Conservation (phyloP, 257 asterid species). For the Scutellaria minor region DNA sequence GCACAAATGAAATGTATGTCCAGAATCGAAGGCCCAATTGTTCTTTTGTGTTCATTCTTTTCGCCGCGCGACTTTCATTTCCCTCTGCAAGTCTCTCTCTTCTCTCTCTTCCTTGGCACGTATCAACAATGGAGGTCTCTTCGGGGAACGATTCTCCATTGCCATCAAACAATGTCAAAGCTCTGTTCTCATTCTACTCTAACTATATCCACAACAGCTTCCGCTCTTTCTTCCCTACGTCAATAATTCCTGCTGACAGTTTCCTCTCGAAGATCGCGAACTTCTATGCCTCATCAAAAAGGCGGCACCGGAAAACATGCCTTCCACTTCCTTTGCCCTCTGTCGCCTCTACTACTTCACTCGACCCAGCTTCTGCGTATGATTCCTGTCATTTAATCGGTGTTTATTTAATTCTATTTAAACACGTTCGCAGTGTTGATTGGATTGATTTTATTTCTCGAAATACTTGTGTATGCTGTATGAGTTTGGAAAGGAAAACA, state of each 20-base stretch:
- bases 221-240: constrained; percentile 47
- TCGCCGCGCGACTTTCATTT: constrained; percentile 27
- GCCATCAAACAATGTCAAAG: constrained; percentile 35
- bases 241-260: constrained; percentile 37
- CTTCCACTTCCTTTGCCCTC: constrained; percentile 88
- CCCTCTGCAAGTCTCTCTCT: constrained; percentile 18
- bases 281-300: constrained; percentile 41
- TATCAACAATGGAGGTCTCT: constrained; percentile 46
- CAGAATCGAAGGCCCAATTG: neutral
- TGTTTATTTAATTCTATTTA: neutral
- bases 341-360: constrained; percentile 46
- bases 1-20: neutral
- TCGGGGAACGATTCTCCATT: constrained; percentile 43
- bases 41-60: neutral
- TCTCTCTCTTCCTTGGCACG: neutral
- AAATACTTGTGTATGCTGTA: constrained; percentile 1
- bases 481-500: neutral
- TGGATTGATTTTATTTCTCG: neutral
- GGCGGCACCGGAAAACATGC: constrained; percentile 68
- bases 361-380: constrained; percentile 60
- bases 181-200: constrained; percentile 59
- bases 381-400: constrained; percentile 22
- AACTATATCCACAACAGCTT: constrained; percentile 55
- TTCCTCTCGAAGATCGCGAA: constrained; percentile 45
- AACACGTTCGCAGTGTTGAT: neutral